A percentile compares a stretch with the other conserved stretches of the same genome.
phyloP scores from a whole-genome alignment of 805 yeast species.

The Citeromyces nyonsensis region DNA sequence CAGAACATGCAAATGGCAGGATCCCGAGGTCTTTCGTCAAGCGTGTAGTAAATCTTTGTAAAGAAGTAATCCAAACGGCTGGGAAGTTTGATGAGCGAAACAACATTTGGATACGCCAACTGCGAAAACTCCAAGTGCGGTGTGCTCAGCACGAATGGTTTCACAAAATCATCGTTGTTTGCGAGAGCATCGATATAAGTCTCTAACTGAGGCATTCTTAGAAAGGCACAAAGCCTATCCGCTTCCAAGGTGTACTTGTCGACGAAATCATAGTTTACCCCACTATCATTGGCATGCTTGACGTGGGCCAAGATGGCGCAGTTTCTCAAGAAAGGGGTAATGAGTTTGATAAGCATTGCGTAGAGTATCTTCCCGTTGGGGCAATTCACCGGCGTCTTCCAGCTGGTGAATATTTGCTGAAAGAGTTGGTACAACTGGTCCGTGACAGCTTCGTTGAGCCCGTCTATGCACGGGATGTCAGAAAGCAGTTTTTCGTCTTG shows the following conservation, averaged over 20 bases:
- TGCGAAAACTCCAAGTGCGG: neutral
- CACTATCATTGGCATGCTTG: conserved; percentile 28
- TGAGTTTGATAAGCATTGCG: conserved; percentile 36
- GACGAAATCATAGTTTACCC: conserved; percentile 12
- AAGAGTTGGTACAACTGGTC: conserved; percentile 1
- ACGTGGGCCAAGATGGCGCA: conserved; percentile 40
- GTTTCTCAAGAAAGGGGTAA: conserved; percentile 52
- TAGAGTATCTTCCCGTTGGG: conserved; percentile 14
- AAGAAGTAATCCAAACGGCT: conserved; percentile 51
- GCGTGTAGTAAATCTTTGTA: conserved; percentile 36
- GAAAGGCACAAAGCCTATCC: conserved; percentile 30
- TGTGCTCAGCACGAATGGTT: neutral
- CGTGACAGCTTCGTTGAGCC: conserved; percentile 8
- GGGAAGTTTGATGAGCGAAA: conserved; percentile 53
- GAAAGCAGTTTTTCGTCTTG: neutral
- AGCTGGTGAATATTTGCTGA: neutral
- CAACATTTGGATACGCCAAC: conserved; percentile 49
- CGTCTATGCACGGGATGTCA: conserved; percentile 3
- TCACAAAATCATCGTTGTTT: neutral
- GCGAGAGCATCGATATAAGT: conserved; percentile 5
- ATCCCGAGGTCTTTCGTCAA: conserved; percentile 33
- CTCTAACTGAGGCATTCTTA: conserved; percentile 25
- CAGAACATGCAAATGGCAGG: conserved; percentile 85
- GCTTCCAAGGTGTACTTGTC: conserved; percentile 25
- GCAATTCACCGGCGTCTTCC: neutral